These are phyloP conservation scores for Tuber calosporum DNA, from an alignment of 495 filamentous ascomycete genomes.

Conservation along the genomic window DNA sequence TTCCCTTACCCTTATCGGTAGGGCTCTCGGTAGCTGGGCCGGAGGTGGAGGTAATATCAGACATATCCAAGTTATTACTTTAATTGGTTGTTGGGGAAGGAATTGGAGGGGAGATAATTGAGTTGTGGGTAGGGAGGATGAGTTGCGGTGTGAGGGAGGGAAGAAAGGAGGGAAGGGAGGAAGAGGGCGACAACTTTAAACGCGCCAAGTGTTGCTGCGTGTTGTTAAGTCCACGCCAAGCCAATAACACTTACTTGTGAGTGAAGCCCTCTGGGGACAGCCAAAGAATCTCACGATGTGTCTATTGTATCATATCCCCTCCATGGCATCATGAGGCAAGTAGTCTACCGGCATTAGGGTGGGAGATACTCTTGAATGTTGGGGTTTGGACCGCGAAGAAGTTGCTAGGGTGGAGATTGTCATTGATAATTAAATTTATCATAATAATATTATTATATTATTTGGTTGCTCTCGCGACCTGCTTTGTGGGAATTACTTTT, in stretches of 20 bases:
- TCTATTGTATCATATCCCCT: background rate
- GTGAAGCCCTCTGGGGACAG: background rate
- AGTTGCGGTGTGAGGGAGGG: slow-evolving; percentile 11
- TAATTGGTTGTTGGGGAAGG: slow-evolving; percentile 44
- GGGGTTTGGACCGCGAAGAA: background rate
- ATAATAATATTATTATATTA: background rate
- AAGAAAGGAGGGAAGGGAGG: slow-evolving; percentile 18
- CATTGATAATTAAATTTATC: background rate
- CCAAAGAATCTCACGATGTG: background rate
- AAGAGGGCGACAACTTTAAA: slow-evolving; percentile 5
- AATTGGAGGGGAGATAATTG: slow-evolving; percentile 10
- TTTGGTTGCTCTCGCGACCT: background rate
- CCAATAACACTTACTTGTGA: background rate
- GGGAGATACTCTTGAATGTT: background rate
- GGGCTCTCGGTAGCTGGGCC: slow-evolving; percentile 45
- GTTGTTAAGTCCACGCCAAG: background rate
- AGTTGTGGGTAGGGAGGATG: slow-evolving; percentile 17
- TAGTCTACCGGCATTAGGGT: no score
- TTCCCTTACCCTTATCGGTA: slow-evolving; percentile 57
- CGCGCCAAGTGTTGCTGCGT: background rate
- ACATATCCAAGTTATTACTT: slow-evolving; percentile 40
- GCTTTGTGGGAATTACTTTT: background rate
- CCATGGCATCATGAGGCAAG: background rate
- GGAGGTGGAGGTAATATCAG: slow-evolving; percentile 40
- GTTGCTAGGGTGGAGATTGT: background rate